Evolutionary conservation across 805 yeast genomes (phyloP).

Genomic region (Alloascoidea africana): DNA sequence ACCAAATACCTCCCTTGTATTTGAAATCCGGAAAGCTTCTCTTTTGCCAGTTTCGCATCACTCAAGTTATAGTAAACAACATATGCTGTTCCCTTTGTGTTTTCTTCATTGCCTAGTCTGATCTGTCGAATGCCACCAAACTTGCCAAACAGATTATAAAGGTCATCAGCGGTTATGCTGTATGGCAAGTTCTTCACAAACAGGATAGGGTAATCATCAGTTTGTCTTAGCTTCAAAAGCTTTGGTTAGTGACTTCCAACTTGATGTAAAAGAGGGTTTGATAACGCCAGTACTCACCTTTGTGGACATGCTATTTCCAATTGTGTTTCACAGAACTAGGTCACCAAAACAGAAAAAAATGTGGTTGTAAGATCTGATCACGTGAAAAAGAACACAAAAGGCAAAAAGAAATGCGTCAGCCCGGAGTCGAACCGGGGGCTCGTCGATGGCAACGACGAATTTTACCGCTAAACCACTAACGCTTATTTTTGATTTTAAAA

Average conservation of each 20-base stretch:
- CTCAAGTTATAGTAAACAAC: constrained; percentile 33
- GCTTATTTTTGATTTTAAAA: too few species aligned
- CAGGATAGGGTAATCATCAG: constrained; percentile 18
- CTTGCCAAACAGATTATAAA: constrained; percentile 36
- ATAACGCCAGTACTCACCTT: too few species aligned
- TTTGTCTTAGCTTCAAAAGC: constrained; percentile 26
- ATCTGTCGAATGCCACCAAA: constrained; percentile 44
- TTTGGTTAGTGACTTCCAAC: not conserved
- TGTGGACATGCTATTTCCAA: too few species aligned
- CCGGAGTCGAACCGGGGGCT: constrained; percentile 49
- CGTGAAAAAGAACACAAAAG: too few species aligned
- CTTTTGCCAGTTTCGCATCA: constrained; percentile 34
- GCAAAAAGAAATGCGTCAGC: constrained; percentile 28
- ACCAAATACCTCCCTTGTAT: constrained; percentile 44
- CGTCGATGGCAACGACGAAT: constrained; percentile 42
- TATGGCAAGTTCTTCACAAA: constrained; percentile 45
- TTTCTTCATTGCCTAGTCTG: constrained; percentile 23
- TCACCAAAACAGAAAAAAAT: too few species aligned
- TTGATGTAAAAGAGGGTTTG: not conserved
- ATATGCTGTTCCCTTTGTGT: constrained; percentile 36
- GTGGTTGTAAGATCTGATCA: too few species aligned
- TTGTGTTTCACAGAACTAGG: too few species aligned
- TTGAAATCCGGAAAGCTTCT: constrained; percentile 45
- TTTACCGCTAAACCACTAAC: constrained; percentile 43
- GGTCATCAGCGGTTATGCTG: constrained; percentile 26